Evolutionary conservation across 345 rosid species (phyloP).

Genomic region (Trapa bicornis): DNA sequence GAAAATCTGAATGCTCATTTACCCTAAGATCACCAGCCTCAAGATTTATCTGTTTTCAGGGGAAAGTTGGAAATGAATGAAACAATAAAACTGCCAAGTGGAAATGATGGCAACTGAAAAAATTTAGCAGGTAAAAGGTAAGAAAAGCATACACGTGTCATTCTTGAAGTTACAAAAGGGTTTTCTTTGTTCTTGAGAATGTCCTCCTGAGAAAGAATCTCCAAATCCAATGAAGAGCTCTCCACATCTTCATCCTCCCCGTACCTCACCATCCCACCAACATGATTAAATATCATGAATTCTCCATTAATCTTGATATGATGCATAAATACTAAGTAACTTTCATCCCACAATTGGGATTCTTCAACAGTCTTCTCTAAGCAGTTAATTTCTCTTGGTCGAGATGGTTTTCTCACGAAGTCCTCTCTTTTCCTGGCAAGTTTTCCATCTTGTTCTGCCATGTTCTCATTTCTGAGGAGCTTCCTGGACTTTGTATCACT

Average conservation of each 20-base stretch:
- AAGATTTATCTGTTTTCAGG: slow-evolving; percentile 15
- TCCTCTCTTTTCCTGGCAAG: neutral
- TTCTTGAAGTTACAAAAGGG: slow-evolving; percentile 16
- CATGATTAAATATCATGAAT: slow-evolving; percentile 9
- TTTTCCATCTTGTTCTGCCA: slow-evolving; percentile 1
- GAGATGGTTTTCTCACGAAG: neutral
- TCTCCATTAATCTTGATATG: slow-evolving; percentile 12
- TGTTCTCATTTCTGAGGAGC: slow-evolving; percentile 2
- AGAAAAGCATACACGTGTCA: slow-evolving; percentile 15
- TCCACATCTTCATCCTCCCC: slow-evolving; percentile 16
- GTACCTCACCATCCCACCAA: slow-evolving; percentile 16
- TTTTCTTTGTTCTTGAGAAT: neutral
- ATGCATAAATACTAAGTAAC: slow-evolving; percentile 12
- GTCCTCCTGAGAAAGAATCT: slow-evolving; percentile 12
- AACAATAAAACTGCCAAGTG: slow-evolving; percentile 1
- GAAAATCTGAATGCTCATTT: slow-evolving; percentile 22
- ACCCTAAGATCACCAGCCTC: slow-evolving; percentile 6
- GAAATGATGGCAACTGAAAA: slow-evolving; percentile 3
- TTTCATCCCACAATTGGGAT: slow-evolving; percentile 14
- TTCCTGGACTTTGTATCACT: slow-evolving; percentile 3
- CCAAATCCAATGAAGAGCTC: slow-evolving; percentile 29
- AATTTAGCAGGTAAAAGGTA: slow-evolving; percentile 1
- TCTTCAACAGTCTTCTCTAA: neutral
- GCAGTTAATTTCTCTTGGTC: neutral
- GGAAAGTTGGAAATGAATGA: slow-evolving; percentile 11